Evolutionary conservation across 805 yeast genomes (phyloP), one percentile per base, ranked within the genome.

Genomic region (Ogataea parapolymorpha): DNA sequence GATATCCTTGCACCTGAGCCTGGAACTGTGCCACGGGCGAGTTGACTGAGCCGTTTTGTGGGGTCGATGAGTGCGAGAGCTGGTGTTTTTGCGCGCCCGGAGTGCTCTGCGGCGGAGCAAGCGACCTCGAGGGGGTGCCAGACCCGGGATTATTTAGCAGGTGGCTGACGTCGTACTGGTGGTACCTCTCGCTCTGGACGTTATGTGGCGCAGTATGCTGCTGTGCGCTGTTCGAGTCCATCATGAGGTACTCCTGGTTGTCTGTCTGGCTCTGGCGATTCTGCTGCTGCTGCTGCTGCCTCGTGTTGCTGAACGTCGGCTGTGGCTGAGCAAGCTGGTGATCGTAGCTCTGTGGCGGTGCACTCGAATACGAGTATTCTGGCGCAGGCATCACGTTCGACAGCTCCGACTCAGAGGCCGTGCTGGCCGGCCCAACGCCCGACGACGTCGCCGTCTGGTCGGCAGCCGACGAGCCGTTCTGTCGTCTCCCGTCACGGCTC

Each of bases 171-270:
- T 50, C 54, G 33, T 45, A 50, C 12, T 50, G 14, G 27, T 41
- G 46, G 37, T 39, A 50, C 30, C 54, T 41, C 18, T 50, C 54
- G 14, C 39, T 12, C 37, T 14, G 16, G 41, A 24, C 29, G 29
- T 24, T 20, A 39, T 20, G 22, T 20, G 22, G 16, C 37, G 15
- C 13, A 39, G 13, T 15, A 34, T 39, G 22, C 24, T 44, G 14
- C 34, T 38, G 22, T 13, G 44, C 31, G 7, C 27, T 45, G 30
- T 36, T 33, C 6, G 47, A 15, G 25, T 44, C 53, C 44, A 44
- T 44, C 31, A 42, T 22, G 34, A 48, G 31, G 29, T 48, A 48
- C 17, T 48, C 51, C 31, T 49, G 54, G 22, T 44, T 39, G 18
- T 42, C 48, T 2, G 22, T 31, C 27, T 37, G 47, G 24, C 37